Conservation (phyloP, 2,329 filamentous ascomycete genomes). For the Epichloe glyceriae region DNA sequence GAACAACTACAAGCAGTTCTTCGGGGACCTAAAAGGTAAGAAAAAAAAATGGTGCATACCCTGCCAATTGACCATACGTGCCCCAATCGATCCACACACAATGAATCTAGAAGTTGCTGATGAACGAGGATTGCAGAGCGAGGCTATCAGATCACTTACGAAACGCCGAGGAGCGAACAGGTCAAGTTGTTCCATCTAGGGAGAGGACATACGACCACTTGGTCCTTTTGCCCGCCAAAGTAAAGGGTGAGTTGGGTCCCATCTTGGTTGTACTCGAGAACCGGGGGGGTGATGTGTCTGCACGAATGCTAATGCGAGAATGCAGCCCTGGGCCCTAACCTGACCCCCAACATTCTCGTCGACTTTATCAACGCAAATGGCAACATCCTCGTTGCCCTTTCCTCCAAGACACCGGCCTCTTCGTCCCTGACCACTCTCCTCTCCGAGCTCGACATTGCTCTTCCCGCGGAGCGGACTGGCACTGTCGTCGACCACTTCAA, state of each 20-base stretch:
- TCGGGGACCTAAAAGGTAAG: slow-evolving; percentile 58
- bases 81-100: neutral
- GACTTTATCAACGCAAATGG: slow-evolving; percentile 86
- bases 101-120: slow-evolving; percentile 9
- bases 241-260: slow-evolving; percentile 53
- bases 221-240: slow-evolving; percentile 74
- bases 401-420: slow-evolving; percentile 56
- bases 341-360: slow-evolving; percentile 76
- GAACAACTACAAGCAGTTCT: slow-evolving; percentile 69
- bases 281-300: neutral
- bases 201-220: slow-evolving; percentile 86
- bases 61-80: neutral
- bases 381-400: slow-evolving; percentile 80
- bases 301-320: neutral
- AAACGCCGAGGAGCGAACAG: slow-evolving; percentile 68
- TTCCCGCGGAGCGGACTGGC: slow-evolving; percentile 75
- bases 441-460: slow-evolving; percentile 73
- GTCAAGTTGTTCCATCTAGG: slow-evolving; percentile 70
- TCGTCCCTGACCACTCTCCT: slow-evolving; percentile 66
- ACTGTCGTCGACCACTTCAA: slow-evolving; percentile 93
- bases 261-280: neutral
- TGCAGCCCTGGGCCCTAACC: slow-evolving; percentile 68
- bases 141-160: slow-evolving; percentile 68
- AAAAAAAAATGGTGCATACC: neutral
- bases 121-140: slow-evolving; percentile 42